A percentile compares a stretch with the other conserved stretches of the same genome.
Conservation (phyloP, 1,139 yeast species). For the Saccharomyces hybrid region DNA sequence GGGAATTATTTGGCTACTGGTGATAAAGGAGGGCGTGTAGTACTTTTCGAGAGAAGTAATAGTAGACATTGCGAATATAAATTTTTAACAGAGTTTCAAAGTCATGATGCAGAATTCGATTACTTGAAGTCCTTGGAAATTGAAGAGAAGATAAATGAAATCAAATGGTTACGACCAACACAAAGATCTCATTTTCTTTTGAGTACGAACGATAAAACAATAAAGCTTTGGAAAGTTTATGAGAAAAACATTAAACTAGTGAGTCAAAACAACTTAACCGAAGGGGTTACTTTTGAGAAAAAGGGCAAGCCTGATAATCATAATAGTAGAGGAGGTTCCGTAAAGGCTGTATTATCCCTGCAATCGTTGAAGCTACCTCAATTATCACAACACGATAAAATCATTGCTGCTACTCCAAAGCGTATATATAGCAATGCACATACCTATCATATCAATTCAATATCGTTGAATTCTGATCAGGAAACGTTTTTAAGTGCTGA, state of each 20-base stretch:
- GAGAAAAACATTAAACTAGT: constrained; percentile 91
- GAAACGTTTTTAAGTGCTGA: constrained; percentile 93
- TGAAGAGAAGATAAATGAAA: constrained; percentile 95
- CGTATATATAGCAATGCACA: constrained; percentile 91
- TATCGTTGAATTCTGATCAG: constrained; percentile 89
- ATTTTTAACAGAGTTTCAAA: constrained; percentile 93
- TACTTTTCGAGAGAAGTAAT: constrained; percentile 76
- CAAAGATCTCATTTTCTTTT: constrained; percentile 83
- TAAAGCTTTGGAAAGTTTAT: constrained; percentile 91
- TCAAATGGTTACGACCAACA: constrained; percentile 88
- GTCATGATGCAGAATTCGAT: constrained; percentile 98
- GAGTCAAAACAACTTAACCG: constrained; percentile 68
- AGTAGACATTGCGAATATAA: constrained; percentile 81
- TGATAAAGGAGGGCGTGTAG: constrained; percentile 97
- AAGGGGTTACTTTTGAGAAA: constrained; percentile 11
- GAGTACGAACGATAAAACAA: constrained; percentile 93
- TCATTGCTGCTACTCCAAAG: constrained; percentile 92
- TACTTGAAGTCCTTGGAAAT: constrained; percentile 91
- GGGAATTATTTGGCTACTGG: constrained; percentile 97
- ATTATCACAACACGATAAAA: constrained; percentile 84
- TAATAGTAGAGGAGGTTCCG: constrained; percentile 17
- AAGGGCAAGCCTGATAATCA: constrained; percentile 8
- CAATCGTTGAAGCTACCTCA: constrained; percentile 67
- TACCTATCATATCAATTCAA: constrained; percentile 95
- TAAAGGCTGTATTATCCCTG: constrained; percentile 23